A percentile compares a stretch with the other conserved stretches of the same genome.
Conservation (phyloP, 148 eudicot genomes). For the Rheum nobile region DNA sequence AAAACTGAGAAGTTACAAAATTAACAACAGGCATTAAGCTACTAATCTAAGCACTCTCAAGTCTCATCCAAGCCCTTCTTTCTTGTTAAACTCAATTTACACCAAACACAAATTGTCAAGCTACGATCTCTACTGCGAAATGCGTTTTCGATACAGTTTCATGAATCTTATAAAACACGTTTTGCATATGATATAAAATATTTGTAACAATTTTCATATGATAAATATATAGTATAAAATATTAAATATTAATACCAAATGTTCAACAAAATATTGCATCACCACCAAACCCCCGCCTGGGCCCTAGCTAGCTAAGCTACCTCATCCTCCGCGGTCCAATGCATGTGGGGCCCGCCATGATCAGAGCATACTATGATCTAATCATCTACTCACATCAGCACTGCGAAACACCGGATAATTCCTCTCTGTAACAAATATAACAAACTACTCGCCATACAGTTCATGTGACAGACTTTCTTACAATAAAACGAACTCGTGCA, state of each 20-base stretch:
- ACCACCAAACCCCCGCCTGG: constrained; percentile 2
- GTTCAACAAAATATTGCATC: neutral
- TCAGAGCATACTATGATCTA: too few relatives aligned
- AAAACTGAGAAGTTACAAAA: too few relatives aligned
- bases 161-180: neutral
- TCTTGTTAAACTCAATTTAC: too few relatives aligned
- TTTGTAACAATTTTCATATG: neutral
- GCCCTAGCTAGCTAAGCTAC: neutral
- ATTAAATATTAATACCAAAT: neutral
- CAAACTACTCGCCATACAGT: neutral
- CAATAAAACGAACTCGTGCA: neutral
- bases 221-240: neutral
- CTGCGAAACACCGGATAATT: neutral
- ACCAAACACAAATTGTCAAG: neutral
- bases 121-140: neutral
- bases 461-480: neutral
- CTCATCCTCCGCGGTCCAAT: neutral
- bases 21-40: too few relatives aligned
- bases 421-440: neutral
- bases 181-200: neutral
- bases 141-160: neutral
- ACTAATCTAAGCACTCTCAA: too few relatives aligned
- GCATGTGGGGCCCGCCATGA: neutral
- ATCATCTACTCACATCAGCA: neutral
- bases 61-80: too few relatives aligned